phyloP scores from a whole-genome alignment of 2,329 filamentous ascomycete genomes.

The Microdochium paspali region DNA sequence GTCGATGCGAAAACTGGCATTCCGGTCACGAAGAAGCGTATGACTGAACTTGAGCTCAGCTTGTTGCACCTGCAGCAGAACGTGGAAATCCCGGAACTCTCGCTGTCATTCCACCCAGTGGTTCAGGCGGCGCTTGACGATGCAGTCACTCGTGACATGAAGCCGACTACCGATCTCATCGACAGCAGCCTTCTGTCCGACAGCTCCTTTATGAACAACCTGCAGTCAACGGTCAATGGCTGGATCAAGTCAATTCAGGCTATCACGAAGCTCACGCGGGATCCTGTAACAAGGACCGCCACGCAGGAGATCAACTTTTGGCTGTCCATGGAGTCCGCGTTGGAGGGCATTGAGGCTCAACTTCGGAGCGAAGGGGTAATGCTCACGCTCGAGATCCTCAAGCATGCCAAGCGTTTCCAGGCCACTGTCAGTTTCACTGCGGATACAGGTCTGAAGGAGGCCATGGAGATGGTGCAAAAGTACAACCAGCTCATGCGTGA shows the following conservation, averaged over 20 bases:
- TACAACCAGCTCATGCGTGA: constrained; percentile 99
- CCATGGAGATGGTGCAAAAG: constrained; percentile 91
- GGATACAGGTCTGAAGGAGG: constrained; percentile 92
- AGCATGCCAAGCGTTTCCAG: constrained; percentile 95
- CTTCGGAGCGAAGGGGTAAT: constrained; percentile 80
- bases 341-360: constrained; percentile 87
- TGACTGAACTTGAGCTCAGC: constrained; percentile 87
- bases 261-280: constrained; percentile 88
- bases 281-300: constrained; percentile 66
- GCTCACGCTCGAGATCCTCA: constrained; percentile 87
- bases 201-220: constrained; percentile 83
- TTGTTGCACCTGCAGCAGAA: constrained; percentile 92
- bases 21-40: constrained; percentile 92
- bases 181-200: constrained; percentile 70
- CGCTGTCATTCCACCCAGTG: constrained; percentile 77
- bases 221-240: constrained; percentile 88
- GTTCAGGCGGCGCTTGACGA: constrained; percentile 80
- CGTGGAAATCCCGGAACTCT: constrained; percentile 90
- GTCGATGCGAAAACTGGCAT: constrained; percentile 90
- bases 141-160: constrained; percentile 55
- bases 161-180: constrained; percentile 71
- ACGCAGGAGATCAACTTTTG: constrained; percentile 99
- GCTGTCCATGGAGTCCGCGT: constrained; percentile 89
- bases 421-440: constrained; percentile 94
- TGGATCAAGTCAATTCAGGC: constrained; percentile 99